phyloP scores from a whole-genome alignment of 768 basidiomycete species.

The Boletales sp. region DNA sequence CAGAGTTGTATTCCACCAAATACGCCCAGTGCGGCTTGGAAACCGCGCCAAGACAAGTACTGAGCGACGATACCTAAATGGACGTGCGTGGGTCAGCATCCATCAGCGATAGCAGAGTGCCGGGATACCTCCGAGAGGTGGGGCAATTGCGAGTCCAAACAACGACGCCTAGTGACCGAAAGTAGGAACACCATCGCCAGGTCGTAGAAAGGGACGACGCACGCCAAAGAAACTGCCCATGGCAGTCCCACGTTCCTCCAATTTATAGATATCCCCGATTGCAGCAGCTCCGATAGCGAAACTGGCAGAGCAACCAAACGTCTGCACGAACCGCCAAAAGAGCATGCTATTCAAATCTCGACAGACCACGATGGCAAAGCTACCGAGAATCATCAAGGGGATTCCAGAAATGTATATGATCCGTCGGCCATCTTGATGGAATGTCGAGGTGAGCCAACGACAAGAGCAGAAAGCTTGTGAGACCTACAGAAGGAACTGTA shows the following conservation, averaged over 20 bases:
- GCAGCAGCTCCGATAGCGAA: slow-evolving; percentile 53
- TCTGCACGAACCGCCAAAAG: slow-evolving; percentile 64
- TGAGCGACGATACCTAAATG: slow-evolving; percentile 45
- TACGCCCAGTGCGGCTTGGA: slow-evolving; percentile 47
- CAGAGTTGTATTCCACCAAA: slow-evolving; percentile 39
- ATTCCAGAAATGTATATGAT: slow-evolving; percentile 56
- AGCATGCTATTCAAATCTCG: slow-evolving; percentile 43
- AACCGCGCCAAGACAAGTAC: slow-evolving; percentile 63
- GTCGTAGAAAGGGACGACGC: neutral
- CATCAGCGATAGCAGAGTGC: neutral
- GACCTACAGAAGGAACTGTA: slow-evolving; percentile 48
- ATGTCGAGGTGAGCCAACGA: neutral
- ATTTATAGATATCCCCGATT: slow-evolving; percentile 62
- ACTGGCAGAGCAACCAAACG: slow-evolving; percentile 58
- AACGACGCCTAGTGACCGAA: slow-evolving; percentile 39
- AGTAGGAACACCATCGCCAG: neutral
- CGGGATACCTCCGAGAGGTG: slow-evolving; percentile 48
- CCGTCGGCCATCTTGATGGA: slow-evolving; percentile 56
- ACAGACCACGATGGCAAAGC: slow-evolving; percentile 55
- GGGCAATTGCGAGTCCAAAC: slow-evolving; percentile 60
- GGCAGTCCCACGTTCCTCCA: slow-evolving; percentile 59
- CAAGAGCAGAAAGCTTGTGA: neutral
- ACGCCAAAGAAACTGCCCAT: slow-evolving; percentile 60
- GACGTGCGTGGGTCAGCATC: neutral
- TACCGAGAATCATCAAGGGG: slow-evolving; percentile 56